Evolutionary conservation across 2,329 filamentous ascomycete species (phyloP).

Genomic region (Lachnellula willkommii): DNA sequence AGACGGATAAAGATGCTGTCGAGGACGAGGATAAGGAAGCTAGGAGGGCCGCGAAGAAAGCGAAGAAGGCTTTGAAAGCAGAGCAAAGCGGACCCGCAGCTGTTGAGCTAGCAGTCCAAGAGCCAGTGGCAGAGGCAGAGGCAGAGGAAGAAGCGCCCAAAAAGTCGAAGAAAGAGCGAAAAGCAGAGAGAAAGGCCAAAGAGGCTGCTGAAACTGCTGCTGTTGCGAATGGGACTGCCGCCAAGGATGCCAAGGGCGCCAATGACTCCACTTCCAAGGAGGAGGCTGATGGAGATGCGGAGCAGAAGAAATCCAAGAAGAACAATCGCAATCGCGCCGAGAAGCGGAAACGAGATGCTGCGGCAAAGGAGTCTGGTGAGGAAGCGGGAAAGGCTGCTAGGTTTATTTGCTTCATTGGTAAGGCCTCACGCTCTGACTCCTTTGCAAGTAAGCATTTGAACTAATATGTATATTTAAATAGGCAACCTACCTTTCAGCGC

Average conservation of each 20-base stretch:
- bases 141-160: constrained; percentile 25
- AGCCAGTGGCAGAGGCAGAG: neutral
- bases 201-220: constrained; percentile 25
- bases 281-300: constrained; percentile 3
- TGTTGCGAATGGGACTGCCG: constrained; percentile 11
- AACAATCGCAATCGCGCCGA: constrained; percentile 34
- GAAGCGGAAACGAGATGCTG: constrained; percentile 23
- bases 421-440: constrained; percentile 29
- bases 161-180: constrained; percentile 34
- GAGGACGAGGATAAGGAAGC: constrained; percentile 4
- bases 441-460: constrained; percentile 24
- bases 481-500: constrained; percentile 87
- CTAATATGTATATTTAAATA: constrained; percentile 34
- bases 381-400: constrained; percentile 36
- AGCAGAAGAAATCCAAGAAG: constrained; percentile 32
- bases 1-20: constrained; percentile 3
- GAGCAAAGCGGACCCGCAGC: constrained; percentile 8
- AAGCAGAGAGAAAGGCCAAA: constrained; percentile 32
- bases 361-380: constrained; percentile 11
- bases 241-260: neutral
- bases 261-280: neutral
- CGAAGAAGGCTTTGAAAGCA: constrained; percentile 8
- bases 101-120: constrained; percentile 17
- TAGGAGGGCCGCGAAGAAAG: constrained; percentile 6
- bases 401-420: constrained; percentile 75